A percentile compares a stretch with the other conserved stretches of the same genome.
phyloP scores from a whole-genome alignment of 2,329 filamentous ascomycete genomes.

The Fusarium pseudoanthophilum region DNA sequence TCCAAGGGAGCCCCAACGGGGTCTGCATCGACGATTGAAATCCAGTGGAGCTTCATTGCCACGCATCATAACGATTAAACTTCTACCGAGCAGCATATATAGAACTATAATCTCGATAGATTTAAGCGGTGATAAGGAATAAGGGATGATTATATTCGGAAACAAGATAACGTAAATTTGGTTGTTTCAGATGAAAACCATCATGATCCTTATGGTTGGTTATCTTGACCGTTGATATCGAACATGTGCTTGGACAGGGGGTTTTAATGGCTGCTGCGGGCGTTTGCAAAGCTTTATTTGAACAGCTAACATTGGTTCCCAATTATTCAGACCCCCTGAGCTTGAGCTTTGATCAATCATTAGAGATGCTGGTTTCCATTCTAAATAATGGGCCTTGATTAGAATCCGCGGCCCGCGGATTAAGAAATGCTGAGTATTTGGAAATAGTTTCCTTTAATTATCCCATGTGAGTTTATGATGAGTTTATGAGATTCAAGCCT shows the following conservation, averaged over 20 bases:
- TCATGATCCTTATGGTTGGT: not conserved
- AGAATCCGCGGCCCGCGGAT: not conserved
- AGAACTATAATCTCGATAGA: not conserved
- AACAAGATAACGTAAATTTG: slow-evolving; percentile 16
- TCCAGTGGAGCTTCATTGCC: slow-evolving; percentile 12
- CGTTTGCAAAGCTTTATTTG: slow-evolving; percentile 35
- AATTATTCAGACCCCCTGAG: slow-evolving; percentile 10
- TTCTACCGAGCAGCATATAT: not conserved
- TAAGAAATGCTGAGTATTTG: not conserved
- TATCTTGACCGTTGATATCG: slow-evolving; percentile 15
- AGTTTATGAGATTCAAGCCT: not conserved
- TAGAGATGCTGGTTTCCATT: not conserved
- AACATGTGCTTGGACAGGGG: slow-evolving; percentile 11
- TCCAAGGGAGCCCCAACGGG: not conserved
- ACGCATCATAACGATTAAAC: not conserved
- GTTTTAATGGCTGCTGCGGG: slow-evolving; percentile 32
- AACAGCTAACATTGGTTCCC: slow-evolving; percentile 31
- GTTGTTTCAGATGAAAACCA: slow-evolving; percentile 24
- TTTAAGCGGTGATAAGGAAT: not conserved
- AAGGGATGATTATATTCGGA: not conserved
- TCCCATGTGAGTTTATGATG: not conserved
- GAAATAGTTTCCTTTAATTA: not conserved
- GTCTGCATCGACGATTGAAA: slow-evolving; percentile 14
- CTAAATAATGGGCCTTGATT: not conserved
- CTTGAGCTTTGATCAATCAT: slow-evolving; percentile 14